Percentiles rank a stretch among this genome's conserved stretches.
These are phyloP conservation scores for Haplosporangium sp. DNA, from an alignment of 371 early-diverging fungal species.

Conservation along the genomic window DNA sequence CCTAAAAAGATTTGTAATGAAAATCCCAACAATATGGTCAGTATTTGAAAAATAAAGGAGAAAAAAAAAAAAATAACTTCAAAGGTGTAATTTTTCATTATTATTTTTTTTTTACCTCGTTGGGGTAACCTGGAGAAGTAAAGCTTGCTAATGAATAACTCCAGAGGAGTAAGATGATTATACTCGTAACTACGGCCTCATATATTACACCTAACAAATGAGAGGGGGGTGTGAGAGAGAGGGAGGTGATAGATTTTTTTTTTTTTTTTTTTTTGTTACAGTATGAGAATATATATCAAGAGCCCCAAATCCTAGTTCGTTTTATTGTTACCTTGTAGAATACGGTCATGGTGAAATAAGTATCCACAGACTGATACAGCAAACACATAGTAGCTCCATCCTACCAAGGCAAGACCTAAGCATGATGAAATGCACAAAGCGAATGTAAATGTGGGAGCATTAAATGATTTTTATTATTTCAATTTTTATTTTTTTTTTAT, in stretches of 20 bases:
- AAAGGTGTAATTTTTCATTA: no score
- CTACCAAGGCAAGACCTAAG: conserved; percentile 29
- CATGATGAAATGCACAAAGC: no score
- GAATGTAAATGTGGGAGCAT: neutral
- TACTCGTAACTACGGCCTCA: conserved; percentile 28
- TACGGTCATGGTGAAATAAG: conserved; percentile 29
- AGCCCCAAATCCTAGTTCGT: no score
- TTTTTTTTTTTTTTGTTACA: no score
- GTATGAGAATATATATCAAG: no score
- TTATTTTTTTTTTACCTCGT: no score
- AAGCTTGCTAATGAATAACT: conserved; percentile 52
- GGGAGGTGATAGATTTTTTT: no score
- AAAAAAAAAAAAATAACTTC: no score
- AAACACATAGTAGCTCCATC: conserved; percentile 19
- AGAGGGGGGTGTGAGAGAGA: no score
- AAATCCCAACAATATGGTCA: no score
- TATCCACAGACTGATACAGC: conserved; percentile 37
- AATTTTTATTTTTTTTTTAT: no score
- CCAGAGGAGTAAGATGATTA: conserved; percentile 48
- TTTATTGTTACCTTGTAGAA: conserved; percentile 27
- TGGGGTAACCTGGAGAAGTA: conserved; percentile 51
- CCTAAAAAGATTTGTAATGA: conserved; percentile 1
- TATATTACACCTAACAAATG: conserved; percentile 51
- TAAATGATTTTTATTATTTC: neutral
- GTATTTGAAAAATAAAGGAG: neutral